Conservation (phyloP, 192 early-diverging fungal species). For the Entrophospora sp. region DNA sequence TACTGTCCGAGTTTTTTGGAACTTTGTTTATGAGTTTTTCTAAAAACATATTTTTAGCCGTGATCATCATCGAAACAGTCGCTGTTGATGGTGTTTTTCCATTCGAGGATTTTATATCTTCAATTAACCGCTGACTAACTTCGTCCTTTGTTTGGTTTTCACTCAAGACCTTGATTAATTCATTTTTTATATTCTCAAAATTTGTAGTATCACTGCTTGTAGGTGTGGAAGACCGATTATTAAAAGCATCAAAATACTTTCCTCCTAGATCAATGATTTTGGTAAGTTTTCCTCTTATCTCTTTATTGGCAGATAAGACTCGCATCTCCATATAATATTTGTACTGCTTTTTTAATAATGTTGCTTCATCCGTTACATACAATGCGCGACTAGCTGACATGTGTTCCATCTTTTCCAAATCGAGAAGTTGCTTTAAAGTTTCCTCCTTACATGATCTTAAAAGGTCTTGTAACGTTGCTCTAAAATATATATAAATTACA, state of each 20-base stretch:
- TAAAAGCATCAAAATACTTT: background rate
- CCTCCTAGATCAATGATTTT: background rate
- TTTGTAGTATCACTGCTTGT: background rate
- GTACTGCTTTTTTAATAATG: background rate
- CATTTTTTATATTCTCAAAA: background rate
- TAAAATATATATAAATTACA: background rate
- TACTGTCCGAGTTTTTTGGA: background rate
- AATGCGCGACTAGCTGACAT: background rate
- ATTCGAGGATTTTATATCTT: background rate
- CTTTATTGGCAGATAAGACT: background rate
- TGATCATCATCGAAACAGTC: background rate
- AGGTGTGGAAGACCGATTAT: no score
- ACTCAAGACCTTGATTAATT: background rate
- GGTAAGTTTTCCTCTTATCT: background rate
- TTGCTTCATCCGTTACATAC: background rate
- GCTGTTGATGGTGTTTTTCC: background rate
- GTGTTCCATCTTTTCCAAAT: background rate
- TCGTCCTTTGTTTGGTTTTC: background rate
- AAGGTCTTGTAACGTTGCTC: background rate
- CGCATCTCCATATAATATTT: background rate
- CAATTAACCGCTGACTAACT: background rate
- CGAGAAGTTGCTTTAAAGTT: background rate
- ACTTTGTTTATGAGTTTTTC: background rate
- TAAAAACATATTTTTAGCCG: background rate
- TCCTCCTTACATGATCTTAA: background rate